Evolutionary conservation across 495 filamentous ascomycete species (phyloP), one percentile per base, ranked within the genome.

Genomic region (Jackrogersella multiformis): DNA sequence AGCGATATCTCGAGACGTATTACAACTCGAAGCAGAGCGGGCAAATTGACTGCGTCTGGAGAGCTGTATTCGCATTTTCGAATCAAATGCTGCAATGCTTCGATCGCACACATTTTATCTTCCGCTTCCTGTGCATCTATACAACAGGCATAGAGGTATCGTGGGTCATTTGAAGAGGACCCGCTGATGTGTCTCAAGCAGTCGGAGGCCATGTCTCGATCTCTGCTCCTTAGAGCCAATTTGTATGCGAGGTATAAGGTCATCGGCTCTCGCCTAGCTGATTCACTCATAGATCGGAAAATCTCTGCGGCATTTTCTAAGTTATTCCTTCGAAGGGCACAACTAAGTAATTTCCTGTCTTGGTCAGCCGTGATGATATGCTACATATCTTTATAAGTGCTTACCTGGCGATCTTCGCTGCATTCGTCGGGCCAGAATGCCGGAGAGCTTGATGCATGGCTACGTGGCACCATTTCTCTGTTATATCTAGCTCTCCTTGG

Each of bases 181-280:
- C 68, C 64, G 35, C 64, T 73, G 52, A 75, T 57, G 8, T 61
- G 44, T 41, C 59, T 48, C 18, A 77, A 53, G 49, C 71, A 74
- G 15, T 70, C 57, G 0, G 58, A 66, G 5, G 88, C 91, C 76
- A 89, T 72, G 1, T 83, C 82, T 44, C 72, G 66, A 71, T 93
- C 86, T 57, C 80, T 78, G 55, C 74, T 81, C 41, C 84, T 78
- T 4, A 96, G 73, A 2, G 90, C 89, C 26, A 91, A 77, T 70
- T 92, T 94, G 79, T 90, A 94, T 69, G 88, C 84, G 20, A 96
- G 73, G 72, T 90, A 94, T 35, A 85, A 79, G 7, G 90, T 92
- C 64, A 87, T 82, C 2, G 86, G 83, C 24, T 90, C 87, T 49
- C 78, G 78, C 68, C 80, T 81, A 42, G 79, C 81, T 18, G 78